Evolutionary conservation across 805 yeast genomes (phyloP), one percentile per base, ranked within the genome.

Genomic region (Wickerhamiella azymoides): DNA sequence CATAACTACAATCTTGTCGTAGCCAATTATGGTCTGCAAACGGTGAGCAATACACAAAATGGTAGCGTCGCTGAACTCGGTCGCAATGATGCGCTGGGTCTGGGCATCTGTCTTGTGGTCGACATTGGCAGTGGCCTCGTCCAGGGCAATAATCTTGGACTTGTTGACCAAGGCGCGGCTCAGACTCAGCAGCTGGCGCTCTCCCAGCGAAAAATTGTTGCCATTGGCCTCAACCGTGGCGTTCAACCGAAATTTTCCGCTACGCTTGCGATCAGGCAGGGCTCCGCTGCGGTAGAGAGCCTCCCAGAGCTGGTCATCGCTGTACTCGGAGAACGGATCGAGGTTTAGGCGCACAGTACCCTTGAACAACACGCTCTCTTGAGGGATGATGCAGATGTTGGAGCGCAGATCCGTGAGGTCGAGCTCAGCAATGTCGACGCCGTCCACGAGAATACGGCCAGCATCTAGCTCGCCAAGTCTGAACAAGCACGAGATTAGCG

Each of bases 341-440:
- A 84, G 64, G 56, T 84, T 84, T 48, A 73, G 69, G 56, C 93
- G 66, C 41, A 84, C 73, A 0, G 86, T 72, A 16, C 94, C 94
- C 52, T 77, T 76, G 67, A 85, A 84, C 48, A 84, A 63, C 0
- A 82, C 85, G 0, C 94, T 94, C 54, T 84, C 94, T 61, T 85
- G 94, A 2, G 95, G 95, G 58, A 84, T 84, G 50, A 84, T 84
- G 2, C 88, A 73, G 26, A 84, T 67, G 50, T 73, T 74, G n/a
- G 81, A 73, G 52, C 95, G 69, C 57, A 84, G 68, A 50, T 78
- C 80, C 47, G 65, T 65, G 37, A 84, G 68, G 0, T 94, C 94
- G 48, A 84, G 59, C 8, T 63, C 62, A 1, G 76, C 61, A 45
- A 79, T 79, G 56, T 83, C 77, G 27, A 80, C 58, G 4, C 77